A percentile compares a stretch with the other conserved stretches of the same genome.
Conservation (phyloP, 202 grass and related monocot species). For the Saccharum hybrid region DNA sequence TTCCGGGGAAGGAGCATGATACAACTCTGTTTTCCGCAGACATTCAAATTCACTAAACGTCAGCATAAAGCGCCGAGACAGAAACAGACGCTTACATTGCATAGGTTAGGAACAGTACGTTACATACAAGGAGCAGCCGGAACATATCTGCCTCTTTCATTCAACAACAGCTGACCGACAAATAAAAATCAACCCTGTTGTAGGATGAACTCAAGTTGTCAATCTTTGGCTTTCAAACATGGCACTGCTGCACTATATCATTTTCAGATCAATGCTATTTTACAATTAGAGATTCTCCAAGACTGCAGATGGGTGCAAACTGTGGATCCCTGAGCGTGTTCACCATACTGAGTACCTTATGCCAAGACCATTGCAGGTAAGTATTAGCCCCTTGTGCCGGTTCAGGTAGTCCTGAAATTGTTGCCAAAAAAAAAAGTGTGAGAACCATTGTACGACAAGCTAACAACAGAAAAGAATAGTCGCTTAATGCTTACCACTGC, state of each 20-base stretch:
- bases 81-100: constrained; percentile 11
- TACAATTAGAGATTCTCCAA: constrained; percentile 40
- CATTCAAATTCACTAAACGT: background rate
- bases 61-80: background rate
- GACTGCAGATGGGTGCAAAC: constrained; percentile 9
- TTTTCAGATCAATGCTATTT: constrained; percentile 23
- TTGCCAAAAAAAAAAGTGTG: background rate
- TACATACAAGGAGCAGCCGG: constrained; percentile 21
- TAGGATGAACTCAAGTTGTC: constrained; percentile 37
- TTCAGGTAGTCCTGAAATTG: constrained; percentile 91
- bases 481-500: constrained; percentile 71
- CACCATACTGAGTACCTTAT: constrained; percentile 73
- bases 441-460: background rate
- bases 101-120: constrained; percentile 40
- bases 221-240: constrained; percentile 13
- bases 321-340: constrained; percentile 24
- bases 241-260: constrained; percentile 8
- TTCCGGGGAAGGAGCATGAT: background rate
- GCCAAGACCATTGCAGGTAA: constrained; percentile 96
- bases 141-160: constrained; percentile 36
- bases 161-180: constrained; percentile 52
- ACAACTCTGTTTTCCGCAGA: background rate
- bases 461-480: background rate
- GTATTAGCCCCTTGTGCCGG: constrained; percentile 92
- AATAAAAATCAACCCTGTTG: constrained; percentile 59